Conservation (phyloP, 345 rosid species). For the Eucalyptus erythrocorys region DNA sequence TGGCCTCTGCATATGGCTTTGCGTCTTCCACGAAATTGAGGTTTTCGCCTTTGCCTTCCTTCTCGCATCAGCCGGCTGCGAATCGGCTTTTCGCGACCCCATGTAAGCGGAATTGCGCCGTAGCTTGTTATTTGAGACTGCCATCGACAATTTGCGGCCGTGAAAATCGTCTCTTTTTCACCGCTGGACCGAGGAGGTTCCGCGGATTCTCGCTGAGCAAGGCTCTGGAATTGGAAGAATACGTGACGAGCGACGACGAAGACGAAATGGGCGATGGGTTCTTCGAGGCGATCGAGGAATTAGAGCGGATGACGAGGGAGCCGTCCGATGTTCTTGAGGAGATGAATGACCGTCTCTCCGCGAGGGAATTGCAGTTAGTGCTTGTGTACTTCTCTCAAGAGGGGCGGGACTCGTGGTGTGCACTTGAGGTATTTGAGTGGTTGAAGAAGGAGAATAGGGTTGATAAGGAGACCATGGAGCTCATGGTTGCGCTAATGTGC, state of each 20-base stretch:
- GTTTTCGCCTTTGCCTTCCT: neutral
- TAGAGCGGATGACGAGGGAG: conserved; percentile 81
- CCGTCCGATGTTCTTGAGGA: conserved; percentile 84
- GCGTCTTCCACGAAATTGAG: conserved; percentile 27
- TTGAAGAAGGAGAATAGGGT: conserved; percentile 67
- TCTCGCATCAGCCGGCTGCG: conserved; percentile 8
- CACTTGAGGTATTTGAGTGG: conserved; percentile 95
- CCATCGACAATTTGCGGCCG: conserved; percentile 12
- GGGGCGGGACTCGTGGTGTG: conserved; percentile 96
- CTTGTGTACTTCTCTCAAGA: conserved; percentile 89
- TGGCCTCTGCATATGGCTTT: conserved; percentile 10
- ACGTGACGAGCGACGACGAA: conserved; percentile 53
- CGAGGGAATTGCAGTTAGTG: conserved; percentile 67
- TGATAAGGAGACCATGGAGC: conserved; percentile 86
- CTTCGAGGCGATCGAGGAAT: conserved; percentile 81
- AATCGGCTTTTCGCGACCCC: neutral
- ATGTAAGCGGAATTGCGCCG: neutral
- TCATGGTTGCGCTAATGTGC: conserved; percentile 90
- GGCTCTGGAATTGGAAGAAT: conserved; percentile 56
- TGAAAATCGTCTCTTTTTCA: conserved; percentile 12
- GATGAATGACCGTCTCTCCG: conserved; percentile 76
- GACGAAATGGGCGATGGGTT: conserved; percentile 75
- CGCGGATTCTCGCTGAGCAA: conserved; percentile 26
- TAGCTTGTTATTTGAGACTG: conserved; percentile 1
- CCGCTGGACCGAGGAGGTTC: conserved; percentile 2